Conservation (phyloP, 2,329 filamentous ascomycete species). For the Colletotrichum plurivorum region DNA sequence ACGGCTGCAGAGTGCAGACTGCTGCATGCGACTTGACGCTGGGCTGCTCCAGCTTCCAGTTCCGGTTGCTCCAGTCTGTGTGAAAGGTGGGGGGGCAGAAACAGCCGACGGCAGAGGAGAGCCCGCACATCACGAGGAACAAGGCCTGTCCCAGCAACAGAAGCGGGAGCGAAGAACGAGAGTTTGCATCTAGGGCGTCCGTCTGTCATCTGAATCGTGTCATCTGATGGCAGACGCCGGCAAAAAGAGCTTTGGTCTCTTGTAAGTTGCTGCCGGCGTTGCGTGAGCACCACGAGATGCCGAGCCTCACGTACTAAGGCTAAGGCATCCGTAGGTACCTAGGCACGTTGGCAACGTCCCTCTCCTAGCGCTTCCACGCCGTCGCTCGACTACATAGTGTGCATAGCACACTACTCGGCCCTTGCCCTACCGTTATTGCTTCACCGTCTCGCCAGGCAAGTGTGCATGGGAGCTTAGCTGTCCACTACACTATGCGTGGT, state of each 20-base stretch:
- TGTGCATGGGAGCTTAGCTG: background rate
- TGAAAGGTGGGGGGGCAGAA: constrained; percentile 32
- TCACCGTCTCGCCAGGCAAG: constrained; percentile 21
- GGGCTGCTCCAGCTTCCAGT: constrained; percentile 13
- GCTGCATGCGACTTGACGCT: constrained; percentile 17
- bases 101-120: constrained; percentile 29
- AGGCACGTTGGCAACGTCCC: too few species aligned
- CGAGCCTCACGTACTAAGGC: background rate
- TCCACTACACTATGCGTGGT: background rate
- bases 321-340: too few species aligned
- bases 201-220: background rate
- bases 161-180: constrained; percentile 16
- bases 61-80: constrained; percentile 16
- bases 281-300: background rate
- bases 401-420: background rate
- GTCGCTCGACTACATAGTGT: too few species aligned
- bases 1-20: constrained; percentile 2
- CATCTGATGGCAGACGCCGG: background rate
- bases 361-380: too few species aligned
- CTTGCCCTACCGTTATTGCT: constrained; percentile 22
- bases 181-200: background rate
- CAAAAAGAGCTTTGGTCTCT: background rate
- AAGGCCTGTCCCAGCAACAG: constrained; percentile 26
- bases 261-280: background rate
- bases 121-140: constrained; percentile 18